Evolutionary conservation across 306 rosid species (phyloP), one percentile per base, ranked within the genome.

Genomic region (Inga oerstediana): DNA sequence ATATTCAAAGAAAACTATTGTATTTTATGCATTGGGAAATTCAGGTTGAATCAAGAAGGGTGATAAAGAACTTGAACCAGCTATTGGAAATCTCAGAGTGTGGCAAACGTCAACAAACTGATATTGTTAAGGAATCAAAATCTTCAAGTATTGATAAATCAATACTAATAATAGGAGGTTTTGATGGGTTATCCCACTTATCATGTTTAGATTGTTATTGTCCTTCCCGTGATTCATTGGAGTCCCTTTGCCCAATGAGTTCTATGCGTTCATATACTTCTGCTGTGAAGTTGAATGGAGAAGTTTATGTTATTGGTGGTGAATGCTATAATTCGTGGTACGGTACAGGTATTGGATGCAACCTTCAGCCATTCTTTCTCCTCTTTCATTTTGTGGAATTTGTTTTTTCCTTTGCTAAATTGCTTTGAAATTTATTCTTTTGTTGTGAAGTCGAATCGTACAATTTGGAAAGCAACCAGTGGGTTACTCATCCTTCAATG

Each of bases 371-470:
- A 61, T 64, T 27, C 8, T 27, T 22, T 32, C 45, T 52, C 30
- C 77, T 59, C 62, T 59, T 72, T 76, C 65, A 56, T 72, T 59
- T 24, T 41, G 46, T 59, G 77, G 77, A 9, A 16, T 74, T 52
- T 68, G 41, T 10, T 51, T n/a, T 41, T 39, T 32, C 34, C 35
- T 81, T 69, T 62, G 72, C 17, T 14, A 67, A 74, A 74, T 10
- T 65, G 32, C 72, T 37, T 79, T 72, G 81, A 44, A 61, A 19
- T 62, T 35, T 65, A 34, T 71, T 80, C 44, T 70, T 35, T 62
- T 62, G 17, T 20, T 86, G 22, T 77, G 75, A 69, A 87, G 92
- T 87, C 80, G 91, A 89, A 84, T 85, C 87, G 11, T 89, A 89
- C 67, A 84, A 82, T 24, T 80, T 79, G 46, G 69, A 15, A 20